These are phyloP conservation scores for Podospora australis DNA, from an alignment of 495 filamentous ascomycete genomes.

Conservation along the genomic window DNA sequence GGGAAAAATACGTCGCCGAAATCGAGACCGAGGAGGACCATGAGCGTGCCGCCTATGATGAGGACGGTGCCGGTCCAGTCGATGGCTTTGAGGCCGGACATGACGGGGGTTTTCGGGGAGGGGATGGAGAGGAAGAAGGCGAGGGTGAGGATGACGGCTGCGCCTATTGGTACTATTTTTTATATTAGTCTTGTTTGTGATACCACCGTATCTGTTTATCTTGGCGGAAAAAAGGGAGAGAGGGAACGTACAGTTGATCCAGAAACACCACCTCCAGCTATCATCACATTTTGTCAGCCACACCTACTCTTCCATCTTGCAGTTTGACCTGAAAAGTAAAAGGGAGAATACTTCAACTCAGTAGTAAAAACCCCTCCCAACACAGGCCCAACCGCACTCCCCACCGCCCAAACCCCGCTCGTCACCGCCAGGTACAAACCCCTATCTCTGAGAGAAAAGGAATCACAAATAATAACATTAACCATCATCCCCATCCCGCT, in stretches of 20 bases:
- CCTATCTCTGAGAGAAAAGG: conserved; percentile 60
- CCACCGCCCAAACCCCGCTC: conserved; percentile 43
- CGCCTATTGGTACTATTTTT: conserved; percentile 53
- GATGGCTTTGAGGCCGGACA: conserved; percentile 60
- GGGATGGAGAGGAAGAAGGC: conserved; percentile 63
- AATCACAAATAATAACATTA: conserved; percentile 70
- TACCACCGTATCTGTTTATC: background rate
- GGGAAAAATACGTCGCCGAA: conserved; percentile 64
- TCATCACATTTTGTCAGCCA: too few species aligned
- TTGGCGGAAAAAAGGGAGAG: background rate
- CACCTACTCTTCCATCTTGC: too few species aligned
- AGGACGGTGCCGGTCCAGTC: conserved; percentile 66
- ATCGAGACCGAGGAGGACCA: conserved; percentile 71
- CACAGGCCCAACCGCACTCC: conserved; percentile 49
- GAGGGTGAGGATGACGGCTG: conserved; percentile 56
- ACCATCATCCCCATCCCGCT: conserved; percentile 69
- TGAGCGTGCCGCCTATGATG: conserved; percentile 64
- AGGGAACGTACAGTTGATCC: conserved; percentile 49
- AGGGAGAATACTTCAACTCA: conserved; percentile 19
- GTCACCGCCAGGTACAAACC: conserved; percentile 46
- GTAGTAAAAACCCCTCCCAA: conserved; percentile 55
- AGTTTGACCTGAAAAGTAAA: background rate
- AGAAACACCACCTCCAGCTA: conserved; percentile 62
- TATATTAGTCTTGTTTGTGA: background rate
- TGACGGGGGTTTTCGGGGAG: conserved; percentile 60